phyloP scores from a whole-genome alignment of 164 flowering plant genomes.

The Chimonanthus salicifolius region DNA sequence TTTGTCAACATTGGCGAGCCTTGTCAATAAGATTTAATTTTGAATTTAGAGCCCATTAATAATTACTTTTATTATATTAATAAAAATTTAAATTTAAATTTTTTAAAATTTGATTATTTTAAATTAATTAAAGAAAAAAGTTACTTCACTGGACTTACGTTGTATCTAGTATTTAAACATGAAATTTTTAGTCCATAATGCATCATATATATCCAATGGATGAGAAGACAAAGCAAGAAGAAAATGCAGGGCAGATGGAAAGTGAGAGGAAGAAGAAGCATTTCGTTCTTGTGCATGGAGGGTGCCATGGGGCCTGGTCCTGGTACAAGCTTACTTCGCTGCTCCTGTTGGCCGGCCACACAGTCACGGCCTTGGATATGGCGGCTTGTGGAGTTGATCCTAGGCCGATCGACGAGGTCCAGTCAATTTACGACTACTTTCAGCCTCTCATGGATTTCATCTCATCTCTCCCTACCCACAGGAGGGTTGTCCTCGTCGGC shows the following conservation, averaged over 20 bases:
- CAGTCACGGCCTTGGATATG: conserved; percentile 39
- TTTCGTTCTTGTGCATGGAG: conserved; percentile 55
- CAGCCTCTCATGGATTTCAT: conserved; percentile 34
- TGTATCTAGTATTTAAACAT: no score
- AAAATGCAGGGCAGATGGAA: not conserved
- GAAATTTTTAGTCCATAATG: no score
- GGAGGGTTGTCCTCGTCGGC: conserved; percentile 36
- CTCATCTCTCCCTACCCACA: conserved; percentile 20
- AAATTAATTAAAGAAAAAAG: no score
- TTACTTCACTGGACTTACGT: no score
- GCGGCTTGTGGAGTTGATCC: conserved; percentile 32
- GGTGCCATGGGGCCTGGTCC: conserved; percentile 57
- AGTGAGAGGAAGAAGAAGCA: conserved; percentile 17
- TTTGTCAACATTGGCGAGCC: no score
- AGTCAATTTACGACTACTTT: conserved; percentile 19
- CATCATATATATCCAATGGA: no score
- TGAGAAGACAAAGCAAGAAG: not conserved
- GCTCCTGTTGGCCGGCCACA: conserved; percentile 35
- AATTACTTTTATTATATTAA: no score
- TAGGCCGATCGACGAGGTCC: conserved; percentile 14
- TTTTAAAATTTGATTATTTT: no score
- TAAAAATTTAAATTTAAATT: no score
- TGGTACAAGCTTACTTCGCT: conserved; percentile 45
- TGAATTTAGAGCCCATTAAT: no score
- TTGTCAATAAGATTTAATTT: no score